phyloP scores from a whole-genome alignment of 1,139 yeast genomes.

The Taphrina deformans region DNA sequence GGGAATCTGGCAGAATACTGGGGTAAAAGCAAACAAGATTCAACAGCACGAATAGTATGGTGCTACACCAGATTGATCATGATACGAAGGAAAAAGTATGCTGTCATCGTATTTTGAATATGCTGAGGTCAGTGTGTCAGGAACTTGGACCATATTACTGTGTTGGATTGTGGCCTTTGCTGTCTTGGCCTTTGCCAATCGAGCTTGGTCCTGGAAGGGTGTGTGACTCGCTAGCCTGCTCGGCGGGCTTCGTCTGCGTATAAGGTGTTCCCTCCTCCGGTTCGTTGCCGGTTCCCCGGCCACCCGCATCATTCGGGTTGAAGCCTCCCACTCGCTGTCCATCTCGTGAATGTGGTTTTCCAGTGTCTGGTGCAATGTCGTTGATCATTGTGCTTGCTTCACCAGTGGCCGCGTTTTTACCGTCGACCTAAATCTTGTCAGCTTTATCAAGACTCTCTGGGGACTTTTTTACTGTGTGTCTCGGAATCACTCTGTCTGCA shows the following conservation, averaged over 20 bases:
- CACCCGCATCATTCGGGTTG: slow-evolving; percentile 18
- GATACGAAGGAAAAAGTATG: neutral
- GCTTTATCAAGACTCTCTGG: neutral
- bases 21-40: too few species aligned
- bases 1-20: too few species aligned
- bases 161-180: slow-evolving; percentile 18
- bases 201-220: slow-evolving; percentile 11
- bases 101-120: neutral
- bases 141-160: slow-evolving; percentile 3
- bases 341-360: slow-evolving; percentile 10
- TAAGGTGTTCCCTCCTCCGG: slow-evolving; percentile 12
- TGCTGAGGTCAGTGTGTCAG: neutral
- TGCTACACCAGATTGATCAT: too few species aligned
- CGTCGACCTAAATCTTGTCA: slow-evolving; percentile 5
- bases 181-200: neutral
- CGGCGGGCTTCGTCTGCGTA: slow-evolving; percentile 7
- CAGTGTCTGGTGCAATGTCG: slow-evolving; percentile 4
- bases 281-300: neutral
- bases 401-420: slow-evolving; percentile 21
- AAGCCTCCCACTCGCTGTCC: slow-evolving; percentile 2
- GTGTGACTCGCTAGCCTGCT: slow-evolving; percentile 8
- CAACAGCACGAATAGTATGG: too few species aligned
- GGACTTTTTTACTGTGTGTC: slow-evolving; percentile 5
- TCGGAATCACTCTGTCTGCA: slow-evolving; percentile 20
- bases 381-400: slow-evolving; percentile 21